Percentiles rank a stretch among this genome's conserved stretches.
Conservation (phyloP, 495 filamentous ascomycete species). For the Podospora fimiseda region DNA sequence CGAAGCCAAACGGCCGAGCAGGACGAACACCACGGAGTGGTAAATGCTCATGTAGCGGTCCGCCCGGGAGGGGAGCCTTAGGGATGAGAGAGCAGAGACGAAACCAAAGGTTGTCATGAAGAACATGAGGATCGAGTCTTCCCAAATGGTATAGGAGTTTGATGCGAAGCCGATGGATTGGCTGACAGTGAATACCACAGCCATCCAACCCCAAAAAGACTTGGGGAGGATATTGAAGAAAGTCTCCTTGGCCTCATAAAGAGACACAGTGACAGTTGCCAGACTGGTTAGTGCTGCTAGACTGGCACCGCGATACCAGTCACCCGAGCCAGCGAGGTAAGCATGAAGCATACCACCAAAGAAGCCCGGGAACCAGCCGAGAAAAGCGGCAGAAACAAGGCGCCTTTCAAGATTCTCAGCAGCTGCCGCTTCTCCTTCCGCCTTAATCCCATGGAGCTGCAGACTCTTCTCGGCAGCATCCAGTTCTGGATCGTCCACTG, state of each 20-base stretch:
- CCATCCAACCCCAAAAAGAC: constrained; percentile 83
- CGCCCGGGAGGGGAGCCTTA: constrained; percentile 54
- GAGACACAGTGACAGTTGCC: constrained; percentile 50
- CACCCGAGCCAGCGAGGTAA: constrained; percentile 26
- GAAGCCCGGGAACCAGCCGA: constrained; percentile 26
- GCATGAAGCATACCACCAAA: constrained; percentile 24
- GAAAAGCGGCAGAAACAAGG: constrained; percentile 28
- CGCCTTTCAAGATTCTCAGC: constrained; percentile 30
- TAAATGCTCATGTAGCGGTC: constrained; percentile 71
- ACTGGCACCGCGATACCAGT: constrained; percentile 33
- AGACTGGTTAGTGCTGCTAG: constrained; percentile 58
- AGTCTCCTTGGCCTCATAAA: constrained; percentile 45
- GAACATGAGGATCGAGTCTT: constrained; percentile 90
- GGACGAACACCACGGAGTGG: constrained; percentile 76
- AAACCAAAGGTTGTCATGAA: constrained; percentile 85
- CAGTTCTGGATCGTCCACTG: constrained; percentile 38
- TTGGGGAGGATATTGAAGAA: constrained; percentile 59
- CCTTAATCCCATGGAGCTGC: constrained; percentile 29
- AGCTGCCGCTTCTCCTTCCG: constrained; percentile 22
- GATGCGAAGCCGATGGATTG: constrained; percentile 90
- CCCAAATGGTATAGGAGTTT: constrained; percentile 98
- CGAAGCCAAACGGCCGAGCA: constrained; percentile 75
- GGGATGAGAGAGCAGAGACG: constrained; percentile 61
- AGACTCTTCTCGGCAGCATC: constrained; percentile 39
- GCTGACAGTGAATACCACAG: constrained; percentile 68